phyloP scores from a whole-genome alignment of 495 filamentous ascomycete genomes.

The Geoglossum glabrum region DNA sequence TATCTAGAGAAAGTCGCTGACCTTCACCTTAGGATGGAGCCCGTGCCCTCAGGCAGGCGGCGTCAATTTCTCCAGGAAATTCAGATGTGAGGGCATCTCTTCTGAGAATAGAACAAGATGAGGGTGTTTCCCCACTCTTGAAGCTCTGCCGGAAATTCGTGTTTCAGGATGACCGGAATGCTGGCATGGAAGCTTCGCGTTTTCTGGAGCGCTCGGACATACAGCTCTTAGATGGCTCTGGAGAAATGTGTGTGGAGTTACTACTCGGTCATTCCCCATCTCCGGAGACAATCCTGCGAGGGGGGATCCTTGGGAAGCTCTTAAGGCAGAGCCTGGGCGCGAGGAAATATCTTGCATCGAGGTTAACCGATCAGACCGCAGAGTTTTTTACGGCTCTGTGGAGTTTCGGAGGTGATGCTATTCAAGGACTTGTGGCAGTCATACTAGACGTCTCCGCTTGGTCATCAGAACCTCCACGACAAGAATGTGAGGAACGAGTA shows the following conservation, averaged over 20 bases:
- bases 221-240: slow-evolving; percentile 30
- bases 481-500: slow-evolving; percentile 34
- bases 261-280: slow-evolving; percentile 26
- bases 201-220: slow-evolving; percentile 32
- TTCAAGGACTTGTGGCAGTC: slow-evolving; percentile 35
- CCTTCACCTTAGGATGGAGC: slow-evolving; percentile 27
- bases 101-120: slow-evolving; percentile 27
- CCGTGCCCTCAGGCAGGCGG: slow-evolving; percentile 39
- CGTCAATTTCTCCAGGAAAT: slow-evolving; percentile 38
- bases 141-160: slow-evolving; percentile 34
- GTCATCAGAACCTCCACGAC: slow-evolving; percentile 28
- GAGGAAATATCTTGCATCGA: slow-evolving; percentile 29
- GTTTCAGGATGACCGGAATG: slow-evolving; percentile 27
- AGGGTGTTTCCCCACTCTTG: slow-evolving; percentile 27
- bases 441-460: slow-evolving; percentile 37
- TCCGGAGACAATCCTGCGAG: slow-evolving; percentile 24
- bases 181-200: slow-evolving; percentile 35
- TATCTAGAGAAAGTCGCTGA: neutral
- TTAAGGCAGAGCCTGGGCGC: slow-evolving; percentile 34
- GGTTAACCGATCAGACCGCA: slow-evolving; percentile 27
- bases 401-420: slow-evolving; percentile 36
- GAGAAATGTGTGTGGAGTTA: slow-evolving; percentile 32
- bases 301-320: slow-evolving; percentile 39
- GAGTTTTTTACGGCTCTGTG: slow-evolving; percentile 36
- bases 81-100: slow-evolving; percentile 31